Evolutionary conservation across 495 filamentous ascomycete species (phyloP), one percentile per base, ranked within the genome.

Genomic region (Aspergillus kassunensis): DNA sequence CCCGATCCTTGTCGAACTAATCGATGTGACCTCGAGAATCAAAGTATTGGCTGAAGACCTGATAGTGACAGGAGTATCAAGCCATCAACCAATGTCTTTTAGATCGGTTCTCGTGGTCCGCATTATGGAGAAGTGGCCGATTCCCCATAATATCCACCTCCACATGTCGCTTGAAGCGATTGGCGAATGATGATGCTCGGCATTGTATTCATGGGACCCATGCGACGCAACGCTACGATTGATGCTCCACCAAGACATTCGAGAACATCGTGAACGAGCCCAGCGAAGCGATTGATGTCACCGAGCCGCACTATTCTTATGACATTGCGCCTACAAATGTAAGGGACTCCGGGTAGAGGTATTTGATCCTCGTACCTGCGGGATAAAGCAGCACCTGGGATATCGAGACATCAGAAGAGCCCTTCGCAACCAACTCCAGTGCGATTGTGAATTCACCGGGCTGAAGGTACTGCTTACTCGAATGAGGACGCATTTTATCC

Each of bases 281-380:
- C 23, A 46, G 51, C 4, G n/a, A 19, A 24, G 16, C 51, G 42
- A 40, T 53, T 53, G 51, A 46, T 53, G 51, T 41, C 42, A 53
- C 42, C 12, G 42, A 45, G 42, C 51, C 30, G 15, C 23, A 43
- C 23, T 46, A 43, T 19, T 33, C 18, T 20, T 30, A 23, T 15
- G 16, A 6, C 15, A 25, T 10, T 33, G 23, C 30, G 11, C 11
- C 39, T 39, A 35, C 4, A 46, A 5, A 40, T 10, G 42, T 29
- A 30, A 29, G 4, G 27, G 19, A n/a, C 6, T 27, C 23, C 34
- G 42, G 42, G 41, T 39, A 33, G 31, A 40, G 24, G 34, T 42
- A 33, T 45, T 43, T 16, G 3, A 31, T 29, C 4, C 42, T 31
- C 42, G 23, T 39, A 15, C 16, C 12, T 46, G 51, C 34, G 33